phyloP scores from a whole-genome alignment of 2,329 filamentous ascomycete species.

The Monosporascus sp. region DNA sequence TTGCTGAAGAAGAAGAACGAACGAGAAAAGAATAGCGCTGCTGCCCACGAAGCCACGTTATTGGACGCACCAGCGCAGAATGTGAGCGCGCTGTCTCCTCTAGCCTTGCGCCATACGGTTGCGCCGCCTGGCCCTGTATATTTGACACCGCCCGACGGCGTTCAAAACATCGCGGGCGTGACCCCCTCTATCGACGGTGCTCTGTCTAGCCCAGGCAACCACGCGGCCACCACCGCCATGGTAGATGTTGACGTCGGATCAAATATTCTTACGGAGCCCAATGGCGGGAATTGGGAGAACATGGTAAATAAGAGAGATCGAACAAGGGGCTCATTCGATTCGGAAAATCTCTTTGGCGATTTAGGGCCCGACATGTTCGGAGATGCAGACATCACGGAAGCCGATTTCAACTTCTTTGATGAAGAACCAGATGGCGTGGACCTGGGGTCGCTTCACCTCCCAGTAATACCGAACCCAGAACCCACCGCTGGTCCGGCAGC shows the following conservation, averaged over 20 bases:
- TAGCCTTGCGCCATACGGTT: constrained; percentile 38
- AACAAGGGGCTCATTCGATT: constrained; percentile 36
- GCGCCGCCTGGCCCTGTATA: constrained; percentile 54
- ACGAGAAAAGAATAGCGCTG: constrained; percentile 40
- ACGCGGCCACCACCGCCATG: constrained; percentile 20
- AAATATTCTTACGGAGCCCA: constrained; percentile 24
- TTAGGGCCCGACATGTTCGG: constrained; percentile 65
- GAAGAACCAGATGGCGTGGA: constrained; percentile 44
- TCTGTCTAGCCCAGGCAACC: constrained; percentile 50
- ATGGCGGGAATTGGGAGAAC: constrained; percentile 34
- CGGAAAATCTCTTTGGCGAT: constrained; percentile 62
- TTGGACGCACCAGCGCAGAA: constrained; percentile 35
- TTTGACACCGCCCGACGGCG: constrained; percentile 64
- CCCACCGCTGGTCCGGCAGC: constrained; percentile 11
- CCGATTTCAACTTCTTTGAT: constrained; percentile 81
- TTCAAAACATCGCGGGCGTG: constrained; percentile 47
- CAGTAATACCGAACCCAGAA: constrained; percentile 20
- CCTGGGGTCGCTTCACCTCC: constrained; percentile 29
- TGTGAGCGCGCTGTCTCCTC: constrained; percentile 46
- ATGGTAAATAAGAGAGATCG: constrained; percentile 41
- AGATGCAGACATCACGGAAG: constrained; percentile 72
- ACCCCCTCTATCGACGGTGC: constrained; percentile 53
- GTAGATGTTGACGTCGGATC: constrained; percentile 32
- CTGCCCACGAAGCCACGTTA: constrained; percentile 36
- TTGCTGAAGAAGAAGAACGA: constrained; percentile 45